Evolutionary conservation across 2,329 filamentous ascomycete genomes (phyloP).

Genomic region (Fusarium solani-melongenae): DNA sequence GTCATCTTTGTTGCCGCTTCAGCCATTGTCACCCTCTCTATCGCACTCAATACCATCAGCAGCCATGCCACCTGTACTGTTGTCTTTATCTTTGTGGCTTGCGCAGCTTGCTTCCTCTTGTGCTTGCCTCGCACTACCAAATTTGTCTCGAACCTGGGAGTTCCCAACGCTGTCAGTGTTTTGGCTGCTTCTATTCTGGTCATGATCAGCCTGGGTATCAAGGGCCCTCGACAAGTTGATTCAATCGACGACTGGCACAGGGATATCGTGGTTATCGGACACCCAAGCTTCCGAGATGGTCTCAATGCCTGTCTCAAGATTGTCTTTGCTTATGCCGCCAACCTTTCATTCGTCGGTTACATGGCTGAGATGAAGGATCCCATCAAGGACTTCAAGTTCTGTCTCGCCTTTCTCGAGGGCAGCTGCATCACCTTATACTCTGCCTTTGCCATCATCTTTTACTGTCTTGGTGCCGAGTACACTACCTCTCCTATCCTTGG

Average conservation of each 20-base stretch:
- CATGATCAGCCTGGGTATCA: conserved; percentile 33
- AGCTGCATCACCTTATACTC: conserved; percentile 38
- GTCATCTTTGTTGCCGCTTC: conserved; percentile 34
- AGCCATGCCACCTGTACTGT: conserved; percentile 24
- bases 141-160: conserved; percentile 21
- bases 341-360: conserved; percentile 38
- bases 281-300: conserved; percentile 20
- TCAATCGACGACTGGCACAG: conserved; percentile 15
- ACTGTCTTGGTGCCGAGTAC: conserved; percentile 38
- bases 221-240: conserved; percentile 1
- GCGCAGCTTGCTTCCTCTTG: conserved; percentile 19
- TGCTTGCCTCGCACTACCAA: conserved; percentile 28
- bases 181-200: conserved; percentile 25
- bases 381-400: conserved; percentile 37
- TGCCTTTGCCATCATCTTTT: conserved; percentile 36
- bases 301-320: conserved; percentile 24
- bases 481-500: conserved; percentile 38
- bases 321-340: conserved; percentile 34
- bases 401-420: conserved; percentile 27
- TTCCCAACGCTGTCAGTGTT: conserved; percentile 33
- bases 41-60: conserved; percentile 35
- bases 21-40: conserved; percentile 29
- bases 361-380: conserved; percentile 41
- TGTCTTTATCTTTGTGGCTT: conserved; percentile 24
- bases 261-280: conserved; percentile 15